phyloP scores from a whole-genome alignment of 2,329 filamentous ascomycete genomes.

The Diaporthe helianthi region DNA sequence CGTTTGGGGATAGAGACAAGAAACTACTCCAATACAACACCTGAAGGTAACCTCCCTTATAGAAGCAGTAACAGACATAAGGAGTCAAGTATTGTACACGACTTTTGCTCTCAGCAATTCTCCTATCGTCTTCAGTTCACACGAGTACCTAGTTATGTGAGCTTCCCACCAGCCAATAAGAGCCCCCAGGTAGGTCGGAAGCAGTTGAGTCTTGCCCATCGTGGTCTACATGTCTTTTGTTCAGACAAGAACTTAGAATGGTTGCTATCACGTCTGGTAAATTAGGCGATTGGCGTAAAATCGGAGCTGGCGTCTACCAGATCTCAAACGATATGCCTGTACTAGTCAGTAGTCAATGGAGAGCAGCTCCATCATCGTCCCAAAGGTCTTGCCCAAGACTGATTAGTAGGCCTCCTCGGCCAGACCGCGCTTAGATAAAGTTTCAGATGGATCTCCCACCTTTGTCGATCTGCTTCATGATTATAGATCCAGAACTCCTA shows the following conservation, averaged over 20 bases:
- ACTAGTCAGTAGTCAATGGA: no score
- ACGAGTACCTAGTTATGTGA: neutral
- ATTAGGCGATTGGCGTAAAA: no score
- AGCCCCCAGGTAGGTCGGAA: neutral
- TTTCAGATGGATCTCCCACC: neutral
- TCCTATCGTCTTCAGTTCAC: no score
- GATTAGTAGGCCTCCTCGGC: neutral
- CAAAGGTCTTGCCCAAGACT: neutral
- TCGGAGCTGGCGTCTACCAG: no score
- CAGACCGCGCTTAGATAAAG: neutral
- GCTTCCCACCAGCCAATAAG: neutral
- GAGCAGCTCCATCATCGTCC: neutral
- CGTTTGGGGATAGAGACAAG: rapidly evolving
- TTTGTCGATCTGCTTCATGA: neutral
- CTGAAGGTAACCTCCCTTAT: no score
- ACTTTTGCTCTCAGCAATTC: neutral
- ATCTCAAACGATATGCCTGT: no score
- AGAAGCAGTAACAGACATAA: no score
- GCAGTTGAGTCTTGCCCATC: neutral
- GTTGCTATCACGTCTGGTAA: no score
- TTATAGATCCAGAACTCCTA: neutral
- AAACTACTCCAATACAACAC: no score
- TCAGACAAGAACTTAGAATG: no score
- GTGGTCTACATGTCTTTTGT: neutral
- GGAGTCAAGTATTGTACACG: neutral